Evolutionary conservation across 345 rosid species (phyloP), one percentile per base, ranked within the genome.

Genomic region (Psidium guajava): DNA sequence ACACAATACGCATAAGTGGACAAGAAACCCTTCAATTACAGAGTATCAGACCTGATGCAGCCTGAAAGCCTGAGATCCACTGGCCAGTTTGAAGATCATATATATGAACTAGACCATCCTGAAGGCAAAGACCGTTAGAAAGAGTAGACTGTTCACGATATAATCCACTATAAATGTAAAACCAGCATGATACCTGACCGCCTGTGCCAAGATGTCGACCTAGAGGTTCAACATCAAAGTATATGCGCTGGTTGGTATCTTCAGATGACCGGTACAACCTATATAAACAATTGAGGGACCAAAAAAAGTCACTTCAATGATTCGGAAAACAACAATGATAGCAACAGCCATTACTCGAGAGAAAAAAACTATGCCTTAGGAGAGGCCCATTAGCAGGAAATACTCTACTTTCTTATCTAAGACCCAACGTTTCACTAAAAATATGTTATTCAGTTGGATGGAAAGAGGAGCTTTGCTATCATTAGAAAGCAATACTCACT

Each of bases 91-190:
- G 98, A 52, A 97, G 89, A 93, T 97, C 98, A 86, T 97, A 96
- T 83, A 97, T 88, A 87, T 97, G 99, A 90, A 96, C 97, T 11
- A 95, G 90, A 83, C 99, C 99, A 89, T 97, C 99, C 99, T 95
- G 88, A 47, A 84, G 74, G 27, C n/a, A 16, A 54, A 86, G 55
- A 59, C 25, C 11, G 21, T 13, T 28, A 49, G 59, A 58, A 56
- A 75, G 53, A 74, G 36, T 51, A 27, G 6, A 58, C 15, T 11
- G 22, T 40, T 32, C 6, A 40, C 11, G 1, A 85, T 49, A 75
- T 27, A 25, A 6, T 2, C 16, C 22, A 10, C 44, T 25, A 7
- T 18, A 74, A 42, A 52, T 13, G 28, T 40, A 74, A 85, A 82
- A 18, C 36, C 80, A 59, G 36, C 80, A 80, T 54, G 9, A 75